Base-by-base conservation (phyloP, 2,329 filamentous ascomycete species). In the Neoarthrinium moseri region DNA sequence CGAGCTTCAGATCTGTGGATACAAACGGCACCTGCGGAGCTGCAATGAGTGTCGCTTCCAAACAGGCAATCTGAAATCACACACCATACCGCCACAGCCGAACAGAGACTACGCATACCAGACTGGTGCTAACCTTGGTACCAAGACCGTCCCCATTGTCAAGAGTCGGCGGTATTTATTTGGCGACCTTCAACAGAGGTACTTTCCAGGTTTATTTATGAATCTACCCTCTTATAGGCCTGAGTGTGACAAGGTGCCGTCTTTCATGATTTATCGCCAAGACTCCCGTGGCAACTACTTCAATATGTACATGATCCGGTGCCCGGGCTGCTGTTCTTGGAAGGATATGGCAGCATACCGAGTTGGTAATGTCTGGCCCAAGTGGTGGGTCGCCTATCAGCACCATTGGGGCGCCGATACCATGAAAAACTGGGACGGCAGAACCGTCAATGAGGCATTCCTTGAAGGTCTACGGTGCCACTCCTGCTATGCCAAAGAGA, bases 1-100 rank as follows among this genome's bases (percentile, higher is more conserved):
- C 12, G 43, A 51, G 29, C 15, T 18, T 3, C 18, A 38, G 13
- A 23, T 37, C 11, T 43, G 43, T 12, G 49, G 49, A 2, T 46
- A 39, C 10, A 46, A 39, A 18, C 48, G 51, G 10, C 40, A 29
- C 35, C 42, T 42, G 22, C 51, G 51, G 2, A 22, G 33, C 13
- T 53, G 51, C 29, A 51, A 47, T 27, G 49, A 51, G 22, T 53
- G 49, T 29, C 43, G 24, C 3, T 51, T 30, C n/a, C 27, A 36
- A 38, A 23, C 24, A 7, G 35, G 43, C 23, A 18, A 37, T 24
- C 42, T 48, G 10, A 39, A 30, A 6, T 36, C 45, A 4, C 50
- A 47, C 11, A 33, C 15, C 8, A 23, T 30, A 3, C 21, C 8
- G 4, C 40, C 11, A 18, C 20, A n/a, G 4, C 35, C 1, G 2